These are phyloP conservation scores for Paraconiothyrium sp. DNA, from an alignment of 2,329 filamentous ascomycete species.

Conservation along the genomic window DNA sequence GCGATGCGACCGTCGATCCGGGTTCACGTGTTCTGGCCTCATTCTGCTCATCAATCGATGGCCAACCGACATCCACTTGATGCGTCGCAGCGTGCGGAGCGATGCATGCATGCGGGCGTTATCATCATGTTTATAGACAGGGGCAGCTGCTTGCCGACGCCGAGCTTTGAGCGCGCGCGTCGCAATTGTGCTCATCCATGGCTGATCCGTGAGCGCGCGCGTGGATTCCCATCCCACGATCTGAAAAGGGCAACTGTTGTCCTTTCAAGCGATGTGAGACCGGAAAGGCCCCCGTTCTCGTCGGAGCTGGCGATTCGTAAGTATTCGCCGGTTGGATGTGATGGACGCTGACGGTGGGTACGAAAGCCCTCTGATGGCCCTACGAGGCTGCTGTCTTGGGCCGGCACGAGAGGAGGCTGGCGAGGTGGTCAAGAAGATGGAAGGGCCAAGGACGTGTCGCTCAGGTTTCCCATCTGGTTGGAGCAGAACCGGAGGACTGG, in stretches of 20 bases:
- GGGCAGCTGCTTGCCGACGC: constrained; percentile 15
- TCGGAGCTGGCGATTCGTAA: not conserved
- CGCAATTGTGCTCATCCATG: not conserved
- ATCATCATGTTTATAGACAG: constrained; percentile 18
- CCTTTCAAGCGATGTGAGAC: not conserved
- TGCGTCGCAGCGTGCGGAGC: constrained; percentile 12
- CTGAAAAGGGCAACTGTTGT: constrained; percentile 3
- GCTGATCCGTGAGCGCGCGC: not conserved
- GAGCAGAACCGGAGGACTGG: constrained; percentile 29
- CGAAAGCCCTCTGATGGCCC: not conserved
- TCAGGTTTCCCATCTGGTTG: constrained; percentile 31
- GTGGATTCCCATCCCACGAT: not conserved
- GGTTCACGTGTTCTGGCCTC: not conserved
- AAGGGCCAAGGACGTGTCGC: constrained; percentile 18
- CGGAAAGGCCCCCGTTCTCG: not conserved
- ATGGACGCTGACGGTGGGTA: not conserved
- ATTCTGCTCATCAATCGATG: not conserved
- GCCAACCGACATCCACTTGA: constrained; percentile 1
- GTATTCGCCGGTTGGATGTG: not conserved
- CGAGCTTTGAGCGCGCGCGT: not conserved
- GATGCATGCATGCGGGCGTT: constrained; percentile 18
- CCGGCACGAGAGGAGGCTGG: constrained; percentile 16
- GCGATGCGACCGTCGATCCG: not conserved
- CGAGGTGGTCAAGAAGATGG: constrained; percentile 4
- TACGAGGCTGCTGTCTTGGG: constrained; percentile 14